A percentile compares a stretch with the other conserved stretches of the same genome.
phyloP scores from a whole-genome alignment of 192 early-diverging fungal genomes.

The Fimicolochytrium jonesii region DNA sequence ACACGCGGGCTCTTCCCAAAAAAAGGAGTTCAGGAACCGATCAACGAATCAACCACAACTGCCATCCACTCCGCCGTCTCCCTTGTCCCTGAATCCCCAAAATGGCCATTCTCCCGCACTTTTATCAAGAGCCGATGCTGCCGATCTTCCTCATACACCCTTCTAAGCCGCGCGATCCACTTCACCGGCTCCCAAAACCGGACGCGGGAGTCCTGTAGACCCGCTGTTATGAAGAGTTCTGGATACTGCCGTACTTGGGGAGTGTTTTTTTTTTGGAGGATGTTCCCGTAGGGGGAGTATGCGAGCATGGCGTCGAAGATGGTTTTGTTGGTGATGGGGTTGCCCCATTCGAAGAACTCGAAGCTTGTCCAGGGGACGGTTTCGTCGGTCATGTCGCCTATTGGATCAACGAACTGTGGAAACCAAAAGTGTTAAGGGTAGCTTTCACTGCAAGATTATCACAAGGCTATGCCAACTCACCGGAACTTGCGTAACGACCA shows the following conservation, averaged over 20 bases:
- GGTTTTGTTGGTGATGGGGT: slow-evolving; percentile 21
- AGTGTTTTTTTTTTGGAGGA: too few species aligned
- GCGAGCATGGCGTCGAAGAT: slow-evolving; percentile 37
- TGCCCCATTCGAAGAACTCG: slow-evolving; percentile 46
- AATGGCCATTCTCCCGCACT: slow-evolving; percentile 19
- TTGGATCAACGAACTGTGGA: slow-evolving; percentile 45
- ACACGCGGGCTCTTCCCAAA: too few species aligned
- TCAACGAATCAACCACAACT: slow-evolving; percentile 6
- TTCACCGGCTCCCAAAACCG: slow-evolving; percentile 82
- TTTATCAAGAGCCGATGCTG: slow-evolving; percentile 15
- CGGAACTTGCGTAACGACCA: slow-evolving; percentile 42
- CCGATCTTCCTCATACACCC: background rate
- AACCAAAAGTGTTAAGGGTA: too few species aligned
- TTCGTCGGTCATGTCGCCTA: slow-evolving; percentile 37
- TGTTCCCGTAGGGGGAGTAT: slow-evolving; percentile 41
- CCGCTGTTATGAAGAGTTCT: slow-evolving; percentile 40
- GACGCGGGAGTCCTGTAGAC: slow-evolving; percentile 77
- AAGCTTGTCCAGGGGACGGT: slow-evolving; percentile 41
- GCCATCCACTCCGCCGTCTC: slow-evolving; percentile 25
- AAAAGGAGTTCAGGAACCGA: background rate
- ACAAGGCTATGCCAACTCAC: too few species aligned
- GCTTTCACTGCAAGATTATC: too few species aligned
- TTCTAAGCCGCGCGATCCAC: slow-evolving; percentile 74
- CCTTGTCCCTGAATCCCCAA: background rate
- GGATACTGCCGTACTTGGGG: background rate